Base-by-base conservation (phyloP, 2,329 filamentous ascomycete species). In the Colletotrichum higginsianum region DNA sequence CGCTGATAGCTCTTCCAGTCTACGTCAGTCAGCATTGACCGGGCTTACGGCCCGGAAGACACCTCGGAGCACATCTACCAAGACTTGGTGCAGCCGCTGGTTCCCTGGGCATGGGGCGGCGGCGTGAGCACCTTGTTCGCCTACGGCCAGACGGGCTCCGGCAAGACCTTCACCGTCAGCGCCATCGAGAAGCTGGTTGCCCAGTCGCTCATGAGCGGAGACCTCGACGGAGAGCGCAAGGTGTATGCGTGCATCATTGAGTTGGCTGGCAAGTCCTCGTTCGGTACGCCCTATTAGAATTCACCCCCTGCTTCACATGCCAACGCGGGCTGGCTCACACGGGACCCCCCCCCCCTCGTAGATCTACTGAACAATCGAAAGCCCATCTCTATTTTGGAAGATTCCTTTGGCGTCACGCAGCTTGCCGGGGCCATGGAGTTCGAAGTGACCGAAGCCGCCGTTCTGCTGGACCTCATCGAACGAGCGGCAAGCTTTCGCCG, bases 61-160 rank as follows among this genome's bases (percentile, higher is more conserved):
- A 77, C 79, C 0, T 85, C 85, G 0, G 77, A 83, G 8, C 71
- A 78, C 4, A 80, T 87, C 50, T 87, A 86, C 75, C 71, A 81
- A 2, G 78, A 82, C 9, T 75, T 84, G 1, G 80, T 86, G 6
- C 74, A 79, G 42, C 79, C 82, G 13, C 79, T 87, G 13, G 79
- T 87, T 15, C 81, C 84, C 0, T 86, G 81, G 79, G 83, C 82
- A 0, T 85, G 83, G 83, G 74, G 79, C 26, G 86, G 86, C 15
- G 84, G 85, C 21, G 80, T 87, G 26, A 82, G 82, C 18, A 87
- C 86, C n/a, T 76, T 87, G 46, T 86, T 86, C 56, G 84, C 83
- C 44, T 86, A 86, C 53, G 84, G 85, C 12, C 85, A 86, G 73
- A 86, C 85, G 0, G 84, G 85, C 9, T 86, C 85, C 1, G 85